phyloP scores from a whole-genome alignment of 768 basidiomycete genomes.

The Ramaria rubella region DNA sequence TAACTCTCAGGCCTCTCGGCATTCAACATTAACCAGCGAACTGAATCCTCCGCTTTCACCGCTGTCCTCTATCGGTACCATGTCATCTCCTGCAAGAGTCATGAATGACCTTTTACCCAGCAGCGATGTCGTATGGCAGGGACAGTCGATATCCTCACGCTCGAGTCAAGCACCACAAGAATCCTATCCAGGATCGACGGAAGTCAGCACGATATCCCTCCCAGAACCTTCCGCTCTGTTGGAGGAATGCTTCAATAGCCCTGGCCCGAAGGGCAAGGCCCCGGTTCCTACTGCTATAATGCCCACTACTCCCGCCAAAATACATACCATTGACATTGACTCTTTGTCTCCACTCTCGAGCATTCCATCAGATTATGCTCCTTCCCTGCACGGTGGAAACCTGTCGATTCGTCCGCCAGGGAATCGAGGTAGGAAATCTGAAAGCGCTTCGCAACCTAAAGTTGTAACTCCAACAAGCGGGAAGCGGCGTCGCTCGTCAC shows the following conservation, averaged over 20 bases:
- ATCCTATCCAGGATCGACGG: background rate
- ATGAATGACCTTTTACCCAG: background rate
- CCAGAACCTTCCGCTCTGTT: background rate
- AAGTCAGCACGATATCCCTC: background rate
- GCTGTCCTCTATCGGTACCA: too few species aligned
- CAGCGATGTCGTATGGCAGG: background rate
- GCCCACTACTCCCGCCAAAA: background rate
- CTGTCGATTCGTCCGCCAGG: background rate
- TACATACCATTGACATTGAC: background rate
- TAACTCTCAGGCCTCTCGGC: too few species aligned
- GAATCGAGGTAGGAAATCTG: background rate
- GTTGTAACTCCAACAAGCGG: background rate
- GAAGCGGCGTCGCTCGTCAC: conserved; percentile 1
- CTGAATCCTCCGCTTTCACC: too few species aligned
- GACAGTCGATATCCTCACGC: background rate
- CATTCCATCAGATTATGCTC: background rate
- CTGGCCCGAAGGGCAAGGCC: background rate
- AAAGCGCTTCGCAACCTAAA: background rate
- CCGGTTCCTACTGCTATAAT: background rate
- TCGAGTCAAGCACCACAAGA: background rate
- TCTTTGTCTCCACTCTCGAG: background rate
- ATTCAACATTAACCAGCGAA: too few species aligned
- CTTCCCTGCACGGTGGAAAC: background rate
- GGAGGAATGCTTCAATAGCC: background rate
- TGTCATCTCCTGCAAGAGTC: background rate